phyloP scores from a whole-genome alignment of 2,329 filamentous ascomycete species.

The Lecanicillium sp. region DNA sequence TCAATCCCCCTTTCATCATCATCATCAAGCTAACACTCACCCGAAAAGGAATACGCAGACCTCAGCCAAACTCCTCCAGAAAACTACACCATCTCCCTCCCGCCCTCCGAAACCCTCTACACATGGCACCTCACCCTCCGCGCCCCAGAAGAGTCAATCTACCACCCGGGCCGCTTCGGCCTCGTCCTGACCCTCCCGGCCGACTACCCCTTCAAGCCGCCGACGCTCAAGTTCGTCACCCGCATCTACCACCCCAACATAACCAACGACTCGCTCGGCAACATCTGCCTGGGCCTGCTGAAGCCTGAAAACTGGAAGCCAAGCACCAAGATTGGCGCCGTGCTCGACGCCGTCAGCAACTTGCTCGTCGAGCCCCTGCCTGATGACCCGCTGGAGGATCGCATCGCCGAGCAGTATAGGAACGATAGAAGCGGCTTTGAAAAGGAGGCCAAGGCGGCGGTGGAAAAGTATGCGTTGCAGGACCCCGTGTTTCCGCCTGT shows the following conservation, averaged over 20 bases:
- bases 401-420: conserved; percentile 79
- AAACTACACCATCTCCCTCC: conserved; percentile 38
- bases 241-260: conserved; percentile 96
- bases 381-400: conserved; percentile 79
- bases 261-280: conserved; percentile 75
- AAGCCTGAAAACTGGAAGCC: conserved; percentile 91
- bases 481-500: conserved; percentile 25
- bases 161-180: conserved; percentile 63
- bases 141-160: conserved; percentile 36
- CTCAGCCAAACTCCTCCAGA: conserved; percentile 37
- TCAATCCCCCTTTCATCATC: neutral
- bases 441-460: conserved; percentile 66
- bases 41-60: conserved; percentile 42
- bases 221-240: conserved; percentile 69
- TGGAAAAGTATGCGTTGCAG: conserved; percentile 58
- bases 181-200: conserved; percentile 64
- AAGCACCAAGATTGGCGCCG: conserved; percentile 63
- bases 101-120: conserved; percentile 39
- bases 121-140: conserved; percentile 41
- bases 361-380: conserved; percentile 75
- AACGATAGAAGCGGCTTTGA: conserved; percentile 61
- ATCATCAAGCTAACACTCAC: conserved; percentile 9
- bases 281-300: conserved; percentile 78
- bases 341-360: conserved; percentile 67
- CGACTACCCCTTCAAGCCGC: conserved; percentile 88